Evolutionary conservation across 768 basidiomycete species (phyloP).

Genomic region (Cystobasidium onofrii): DNA sequence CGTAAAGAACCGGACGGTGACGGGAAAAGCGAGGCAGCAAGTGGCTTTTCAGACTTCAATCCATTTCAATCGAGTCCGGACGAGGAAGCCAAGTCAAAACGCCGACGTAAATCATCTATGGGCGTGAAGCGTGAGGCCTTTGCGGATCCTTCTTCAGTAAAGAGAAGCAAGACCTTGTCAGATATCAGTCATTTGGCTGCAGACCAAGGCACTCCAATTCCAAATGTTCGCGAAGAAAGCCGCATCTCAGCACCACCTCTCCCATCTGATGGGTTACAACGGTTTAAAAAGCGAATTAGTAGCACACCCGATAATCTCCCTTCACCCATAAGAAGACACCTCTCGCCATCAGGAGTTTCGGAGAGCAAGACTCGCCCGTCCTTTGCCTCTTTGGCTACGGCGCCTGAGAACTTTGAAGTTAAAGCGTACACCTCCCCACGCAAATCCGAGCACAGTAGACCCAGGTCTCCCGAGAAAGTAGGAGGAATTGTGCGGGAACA

Average conservation of each 20-base stretch:
- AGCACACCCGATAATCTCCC: slow-evolving; percentile 1
- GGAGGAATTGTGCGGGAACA: not conserved
- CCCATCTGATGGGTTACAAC: not conserved
- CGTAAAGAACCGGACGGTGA: not conserved
- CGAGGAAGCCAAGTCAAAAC: not conserved
- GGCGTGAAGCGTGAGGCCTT: not conserved
- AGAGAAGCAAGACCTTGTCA: not conserved
- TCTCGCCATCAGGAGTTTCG: not conserved
- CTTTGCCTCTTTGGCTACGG: not conserved
- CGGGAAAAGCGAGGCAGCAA: not conserved
- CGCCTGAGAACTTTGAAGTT: not conserved
- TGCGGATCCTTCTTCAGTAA: not conserved
- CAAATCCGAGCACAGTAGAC: not conserved
- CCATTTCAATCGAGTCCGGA: slow-evolving; percentile 22
- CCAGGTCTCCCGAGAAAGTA: not conserved
- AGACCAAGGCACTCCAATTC: not conserved
- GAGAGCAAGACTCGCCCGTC: not conserved
- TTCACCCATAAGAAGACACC: not conserved
- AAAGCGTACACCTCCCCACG: not conserved
- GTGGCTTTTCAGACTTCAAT: slow-evolving; percentile 20
- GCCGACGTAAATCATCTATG: slow-evolving; percentile 1
- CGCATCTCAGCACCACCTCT: not conserved
- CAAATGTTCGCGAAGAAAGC: not conserved
- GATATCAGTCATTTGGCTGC: not conserved
- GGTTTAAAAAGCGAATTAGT: not conserved